phyloP scores from a whole-genome alignment of 495 filamentous ascomycete genomes.

The Choiromyces venosus region DNA sequence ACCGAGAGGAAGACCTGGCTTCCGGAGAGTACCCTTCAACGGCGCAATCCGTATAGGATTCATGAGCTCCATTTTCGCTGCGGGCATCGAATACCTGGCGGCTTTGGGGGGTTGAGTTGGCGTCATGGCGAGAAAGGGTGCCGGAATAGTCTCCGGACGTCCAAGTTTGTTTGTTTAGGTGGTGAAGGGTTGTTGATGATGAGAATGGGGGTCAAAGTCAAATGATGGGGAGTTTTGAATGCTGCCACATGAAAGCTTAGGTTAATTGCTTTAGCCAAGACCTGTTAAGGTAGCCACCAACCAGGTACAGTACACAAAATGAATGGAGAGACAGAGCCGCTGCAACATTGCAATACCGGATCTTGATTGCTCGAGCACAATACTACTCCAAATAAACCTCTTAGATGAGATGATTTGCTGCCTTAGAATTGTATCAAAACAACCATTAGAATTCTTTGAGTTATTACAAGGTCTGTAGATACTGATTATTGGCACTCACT shows the following conservation, averaged over 20 bases:
- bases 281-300: too few species aligned
- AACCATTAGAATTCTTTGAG: too few species aligned
- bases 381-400: too few species aligned
- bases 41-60: neutral
- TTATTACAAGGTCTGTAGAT: neutral
- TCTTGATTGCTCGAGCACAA: too few species aligned
- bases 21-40: neutral
- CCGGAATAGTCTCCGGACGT: neutral
- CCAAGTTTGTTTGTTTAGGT: neutral
- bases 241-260: neutral
- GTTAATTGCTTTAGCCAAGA: neutral
- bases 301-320: too few species aligned
- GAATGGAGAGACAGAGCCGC: neutral
- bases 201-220: neutral
- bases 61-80: slow-evolving; percentile 30
- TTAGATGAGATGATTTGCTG: too few species aligned
- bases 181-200: neutral
- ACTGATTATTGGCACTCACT: neutral
- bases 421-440: too few species aligned
- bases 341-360: too few species aligned
- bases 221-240: slow-evolving; percentile 7
- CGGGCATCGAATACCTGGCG: slow-evolving; percentile 26
- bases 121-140: slow-evolving; percentile 16
- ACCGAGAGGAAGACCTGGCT: neutral
- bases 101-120: slow-evolving; percentile 25